Base-by-base conservation (phyloP, 768 basidiomycete species). In the Serendipita indica region DNA sequence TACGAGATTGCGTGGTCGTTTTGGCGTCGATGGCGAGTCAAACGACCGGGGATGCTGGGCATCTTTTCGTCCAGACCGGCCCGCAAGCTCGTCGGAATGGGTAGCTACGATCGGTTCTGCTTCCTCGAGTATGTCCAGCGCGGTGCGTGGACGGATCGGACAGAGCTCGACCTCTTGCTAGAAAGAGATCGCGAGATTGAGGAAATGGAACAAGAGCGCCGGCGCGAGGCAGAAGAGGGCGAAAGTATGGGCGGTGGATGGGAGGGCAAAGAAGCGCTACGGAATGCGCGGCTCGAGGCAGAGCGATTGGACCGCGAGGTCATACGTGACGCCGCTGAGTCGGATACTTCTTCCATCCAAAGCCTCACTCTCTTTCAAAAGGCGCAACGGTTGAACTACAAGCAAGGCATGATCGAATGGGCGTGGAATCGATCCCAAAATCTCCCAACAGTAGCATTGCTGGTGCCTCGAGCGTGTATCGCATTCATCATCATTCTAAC, bases 41-140 rank as follows among this genome's bases (percentile, higher is more conserved):
- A 84, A 69, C 88, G 89, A 39, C 91, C 91, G 0, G 74, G 81
- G 16, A 82, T 93, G 61, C 74, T 86, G 57, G 86, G 89, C 4
- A 79, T 94, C 60, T 91, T 91, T 69, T 74, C 89, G 39, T 92
- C 89, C 1, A 75, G 87, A 0, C 75, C 89, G 14, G 88, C 81
- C 3, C 85, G 81, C 73, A 85, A 79, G 64, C 74, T 84, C 58
- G 84, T 79, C 30, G 79, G 80, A 34, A 79, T 93, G 73, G 77
- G 82, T 1, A 91, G 87, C 14, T 92, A 84, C 71, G 78, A 79
- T 57, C 82, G 83, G 70, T 92, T 89, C 69, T 84, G 83, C 69
- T 91, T 91, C 74, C 73, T 92, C 64, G 80, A 83, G 60, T 79
- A 91, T 69, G 74, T 92, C 63, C 84, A 89, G 39, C 73, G 74